Conservation (phyloP, 331 rosid species). For the Prunus yedoensis region DNA sequence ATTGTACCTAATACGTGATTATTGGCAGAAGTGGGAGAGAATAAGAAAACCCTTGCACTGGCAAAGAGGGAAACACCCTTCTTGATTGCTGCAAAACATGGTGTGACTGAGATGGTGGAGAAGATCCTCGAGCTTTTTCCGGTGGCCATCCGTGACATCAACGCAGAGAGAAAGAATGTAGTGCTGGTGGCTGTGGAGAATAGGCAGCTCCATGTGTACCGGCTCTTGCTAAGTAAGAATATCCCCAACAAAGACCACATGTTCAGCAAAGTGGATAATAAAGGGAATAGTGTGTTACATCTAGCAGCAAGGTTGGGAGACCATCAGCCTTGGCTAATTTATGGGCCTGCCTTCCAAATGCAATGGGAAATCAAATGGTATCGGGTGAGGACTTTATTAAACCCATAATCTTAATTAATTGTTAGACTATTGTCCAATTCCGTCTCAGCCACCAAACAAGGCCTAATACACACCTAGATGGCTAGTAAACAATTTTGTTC, state of each 20-base stretch:
- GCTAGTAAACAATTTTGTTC: background rate
- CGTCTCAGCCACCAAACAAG: background rate
- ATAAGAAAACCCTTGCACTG: background rate
- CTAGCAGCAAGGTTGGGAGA: slow-evolving; percentile 46
- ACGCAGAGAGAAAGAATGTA: slow-evolving; percentile 40
- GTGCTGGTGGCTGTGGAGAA: slow-evolving; percentile 51
- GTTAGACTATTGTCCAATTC: background rate
- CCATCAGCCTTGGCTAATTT: slow-evolving; percentile 46
- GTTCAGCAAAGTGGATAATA: slow-evolving; percentile 32
- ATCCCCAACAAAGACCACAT: slow-evolving; percentile 10
- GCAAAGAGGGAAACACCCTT: slow-evolving; percentile 38
- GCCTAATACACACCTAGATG: background rate
- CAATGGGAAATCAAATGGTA: slow-evolving; percentile 49
- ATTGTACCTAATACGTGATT: background rate
- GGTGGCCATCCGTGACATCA: slow-evolving; percentile 41
- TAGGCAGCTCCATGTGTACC: slow-evolving; percentile 24
- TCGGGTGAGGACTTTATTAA: slow-evolving; percentile 12
- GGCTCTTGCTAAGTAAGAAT: slow-evolving; percentile 14
- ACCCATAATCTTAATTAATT: background rate
- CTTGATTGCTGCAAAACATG: slow-evolving; percentile 56
- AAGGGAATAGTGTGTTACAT: slow-evolving; percentile 48
- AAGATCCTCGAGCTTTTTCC: slow-evolving; percentile 44
- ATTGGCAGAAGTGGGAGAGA: background rate
- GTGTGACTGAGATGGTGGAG: slow-evolving; percentile 51
- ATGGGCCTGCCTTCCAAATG: slow-evolving; percentile 38